phyloP scores from a whole-genome alignment of 2,329 filamentous ascomycete species.

The Beauveria sp. region DNA sequence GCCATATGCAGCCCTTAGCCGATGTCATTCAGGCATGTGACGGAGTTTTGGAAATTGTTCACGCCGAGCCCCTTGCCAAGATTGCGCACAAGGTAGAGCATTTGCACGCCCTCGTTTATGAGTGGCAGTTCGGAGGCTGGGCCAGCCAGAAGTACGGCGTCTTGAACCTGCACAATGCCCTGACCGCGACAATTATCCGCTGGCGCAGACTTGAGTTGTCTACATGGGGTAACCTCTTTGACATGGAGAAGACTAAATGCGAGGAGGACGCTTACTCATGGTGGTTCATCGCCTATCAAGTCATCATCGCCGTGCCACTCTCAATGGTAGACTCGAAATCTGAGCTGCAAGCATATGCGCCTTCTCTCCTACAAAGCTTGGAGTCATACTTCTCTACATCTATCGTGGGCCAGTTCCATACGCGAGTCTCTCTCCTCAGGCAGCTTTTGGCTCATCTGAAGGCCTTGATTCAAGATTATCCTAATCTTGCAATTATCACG shows the following conservation, averaged over 20 bases:
- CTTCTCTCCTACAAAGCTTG: constrained; percentile 65
- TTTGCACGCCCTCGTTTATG: constrained; percentile 74
- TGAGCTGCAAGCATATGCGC: constrained; percentile 55
- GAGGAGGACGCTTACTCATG: constrained; percentile 74
- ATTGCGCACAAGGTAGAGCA: constrained; percentile 83
- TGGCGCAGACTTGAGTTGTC: constrained; percentile 89
- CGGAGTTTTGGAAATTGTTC: constrained; percentile 64
- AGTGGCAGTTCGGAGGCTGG: constrained; percentile 85
- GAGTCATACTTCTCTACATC: constrained; percentile 72
- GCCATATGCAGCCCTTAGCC: constrained; percentile 65
- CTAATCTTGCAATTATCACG: constrained; percentile 48
- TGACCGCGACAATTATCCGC: constrained; percentile 73
- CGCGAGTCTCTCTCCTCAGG: constrained; percentile 63
- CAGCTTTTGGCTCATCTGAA: constrained; percentile 59
- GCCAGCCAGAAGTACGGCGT: constrained; percentile 74
- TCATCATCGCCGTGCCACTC: constrained; percentile 68
- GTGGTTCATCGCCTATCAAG: constrained; percentile 97
- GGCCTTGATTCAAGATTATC: constrained; percentile 52
- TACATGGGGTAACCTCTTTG: constrained; percentile 84
- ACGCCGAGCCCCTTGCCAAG: constrained; percentile 78
- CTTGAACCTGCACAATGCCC: constrained; percentile 60
- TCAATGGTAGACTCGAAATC: constrained; percentile 52
- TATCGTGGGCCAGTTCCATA: constrained; percentile 71
- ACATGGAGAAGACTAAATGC: constrained; percentile 72
- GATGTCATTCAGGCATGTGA: constrained; percentile 73